Base-by-base conservation (phyloP, 331 rosid genomes). In the Stylosanthes scabra region DNA sequence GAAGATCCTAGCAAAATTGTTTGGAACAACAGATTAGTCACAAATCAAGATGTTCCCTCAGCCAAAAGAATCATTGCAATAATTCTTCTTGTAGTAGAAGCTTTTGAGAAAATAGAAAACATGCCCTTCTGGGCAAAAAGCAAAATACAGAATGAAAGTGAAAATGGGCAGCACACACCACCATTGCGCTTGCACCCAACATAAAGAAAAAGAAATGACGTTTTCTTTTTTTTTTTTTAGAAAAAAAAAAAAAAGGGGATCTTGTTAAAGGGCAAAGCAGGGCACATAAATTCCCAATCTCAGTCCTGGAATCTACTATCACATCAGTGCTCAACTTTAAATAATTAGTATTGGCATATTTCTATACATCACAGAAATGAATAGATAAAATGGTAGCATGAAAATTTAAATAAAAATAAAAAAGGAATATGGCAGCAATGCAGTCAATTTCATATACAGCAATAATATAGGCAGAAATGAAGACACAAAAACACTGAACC, bases 401-500 rank as follows among this genome's bases (percentile, higher is more conserved):
- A 27, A 39, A 73, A 45, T 44, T 70, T 69, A 37, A 63, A 2
- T 7, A 34, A 34, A 34, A 34, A 34, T 3, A 34, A 34, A 34
- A 34, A 34, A 6, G 39, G 73, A 68, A 80, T 65, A 74, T 13
- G 70, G 13, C 54, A 68, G 72, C 49, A 47, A 25, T 13, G 63
- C 44, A 80, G 39, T 46, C 27, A 59, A 71, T 20, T 68, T 65
- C 73, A 40, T 46, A 11, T 37, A 40, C 29, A 40, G 3, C 8
- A 15, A 61, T 14, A 6, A n/a, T 0, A 52, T 3, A 70, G 50
- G 27, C 39, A 63, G 9, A 27, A 74, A 12, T 7, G 9, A 15
- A 20, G 25, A 20, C 25, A 20, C 25, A 20, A 20, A 78, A 85
- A 90, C 86, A 81, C 81, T 62, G 80, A 82, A 77, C 92, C 77